Percentiles rank a stretch among this genome's conserved stretches.
Conservation (phyloP, 2,329 filamentous ascomycete species). For the Cordyceps farinosa region DNA sequence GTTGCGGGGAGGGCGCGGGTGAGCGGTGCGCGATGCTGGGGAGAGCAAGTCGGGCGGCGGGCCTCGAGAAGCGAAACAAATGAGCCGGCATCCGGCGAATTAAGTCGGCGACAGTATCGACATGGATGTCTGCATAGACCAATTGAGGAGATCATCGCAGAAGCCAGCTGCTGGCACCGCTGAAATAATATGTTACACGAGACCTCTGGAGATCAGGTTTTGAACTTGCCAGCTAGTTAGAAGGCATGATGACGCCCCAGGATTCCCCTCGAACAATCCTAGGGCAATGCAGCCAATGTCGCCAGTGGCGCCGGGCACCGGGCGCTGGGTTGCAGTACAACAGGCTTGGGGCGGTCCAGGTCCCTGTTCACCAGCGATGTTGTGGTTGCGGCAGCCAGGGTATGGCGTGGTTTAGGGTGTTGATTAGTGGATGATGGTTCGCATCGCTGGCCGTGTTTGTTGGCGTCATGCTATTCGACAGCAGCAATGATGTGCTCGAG, state of each 20-base stretch:
- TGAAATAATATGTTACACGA: not conserved
- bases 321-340: not conserved
- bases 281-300: not conserved
- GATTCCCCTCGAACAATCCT: not conserved
- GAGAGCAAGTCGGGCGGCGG: not conserved
- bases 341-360: not conserved
- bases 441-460: not conserved
- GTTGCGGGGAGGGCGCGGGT: not conserved
- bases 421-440: slow-evolving; percentile 5
- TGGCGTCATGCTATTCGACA: not conserved
- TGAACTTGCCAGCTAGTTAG: not conserved
- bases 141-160: not conserved
- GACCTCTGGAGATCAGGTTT: not conserved
- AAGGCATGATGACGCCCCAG: not conserved
- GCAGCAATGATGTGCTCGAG: not conserved
- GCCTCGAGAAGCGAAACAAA: not conserved
- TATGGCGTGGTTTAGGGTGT: not conserved
- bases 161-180: not conserved
- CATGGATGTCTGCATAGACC: not conserved
- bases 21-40: not conserved
- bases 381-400: not conserved
- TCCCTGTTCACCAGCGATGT: not conserved
- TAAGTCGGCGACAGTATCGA: not conserved
- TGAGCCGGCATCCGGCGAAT: not conserved
- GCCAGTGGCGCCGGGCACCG: slow-evolving; percentile 1